Conservation (phyloP, 139 green algal species). For the Volvox reticuliferus region DNA sequence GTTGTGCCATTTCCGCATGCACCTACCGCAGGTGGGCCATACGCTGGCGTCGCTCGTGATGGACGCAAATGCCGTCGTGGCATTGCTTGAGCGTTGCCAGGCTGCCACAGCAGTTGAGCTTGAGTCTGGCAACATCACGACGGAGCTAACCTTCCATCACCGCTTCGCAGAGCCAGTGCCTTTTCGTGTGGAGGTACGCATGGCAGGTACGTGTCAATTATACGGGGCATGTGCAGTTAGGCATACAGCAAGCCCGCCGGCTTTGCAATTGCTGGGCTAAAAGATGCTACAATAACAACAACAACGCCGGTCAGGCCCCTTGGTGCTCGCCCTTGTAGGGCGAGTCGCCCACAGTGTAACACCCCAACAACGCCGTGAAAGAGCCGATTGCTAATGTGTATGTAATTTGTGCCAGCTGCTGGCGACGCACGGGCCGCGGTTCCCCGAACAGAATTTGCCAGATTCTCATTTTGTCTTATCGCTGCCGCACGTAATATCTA, state of each 20-base stretch:
- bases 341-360: too few species aligned
- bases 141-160: not conserved
- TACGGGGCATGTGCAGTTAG: too few species aligned
- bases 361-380: too few species aligned
- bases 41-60: not conserved
- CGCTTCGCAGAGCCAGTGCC: constrained; percentile 16
- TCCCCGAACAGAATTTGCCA: constrained; percentile 48
- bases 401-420: not conserved
- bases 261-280: too few species aligned
- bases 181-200: not conserved
- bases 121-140: not conserved
- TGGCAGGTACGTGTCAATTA: constrained; percentile 1
- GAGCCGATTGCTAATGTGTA: too few species aligned
- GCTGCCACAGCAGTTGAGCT: not conserved
- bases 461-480: constrained; percentile 22
- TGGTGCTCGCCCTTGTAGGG: too few species aligned
- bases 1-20: too few species aligned
- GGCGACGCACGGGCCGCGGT: constrained; percentile 36
- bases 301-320: too few species aligned
- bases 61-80: not conserved
- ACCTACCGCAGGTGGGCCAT: constrained; percentile 8
- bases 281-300: too few species aligned
- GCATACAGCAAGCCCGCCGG: too few species aligned
- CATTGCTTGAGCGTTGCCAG: constrained; percentile 10
- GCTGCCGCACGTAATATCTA: constrained; percentile 28